Evolutionary conservation across 257 asterid species (phyloP), one percentile per base, ranked within the genome.

Genomic region (Scutellaria baicalensis): DNA sequence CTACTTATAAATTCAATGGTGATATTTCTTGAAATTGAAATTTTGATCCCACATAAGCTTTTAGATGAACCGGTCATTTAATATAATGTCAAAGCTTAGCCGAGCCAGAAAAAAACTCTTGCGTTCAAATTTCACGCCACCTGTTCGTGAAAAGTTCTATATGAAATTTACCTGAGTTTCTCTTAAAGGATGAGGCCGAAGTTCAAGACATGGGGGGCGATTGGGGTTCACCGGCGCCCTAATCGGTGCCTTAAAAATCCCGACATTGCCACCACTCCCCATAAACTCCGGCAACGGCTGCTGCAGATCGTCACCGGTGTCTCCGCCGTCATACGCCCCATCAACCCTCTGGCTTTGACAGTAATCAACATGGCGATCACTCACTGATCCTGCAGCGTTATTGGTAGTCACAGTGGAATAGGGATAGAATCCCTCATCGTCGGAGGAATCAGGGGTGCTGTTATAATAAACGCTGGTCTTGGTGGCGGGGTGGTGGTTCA

Each of bases 101-200:
- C 27, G 27, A 23, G 27, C 27, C 33, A 27, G 4, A 27, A 4
- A 27, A 27, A 27, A 27, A 4, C 4, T 27, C 33, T 7, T 5
- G 45, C 8, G 10, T 40, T 40, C 11, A 40, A 40, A 7, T 40
- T 10, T 8, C 45, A 40, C 45, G 10, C 45, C 12, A 40, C 45
- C 45, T 8, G 45, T 40, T 40, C 3, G 2, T 8, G 6, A 18
- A 50, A 50, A 50, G 23, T 23, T 16, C 17, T 20, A 13, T 6
- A 51, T 17, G 16, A 23, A 54, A 36, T 68, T 16, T 50, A 83
- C 95, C 91, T 88, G 95, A 63, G 93, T 86, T 81, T 88, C 95
- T 63, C 89, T 76, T 18, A 88, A 77, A n/a, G 95, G 95, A 55
- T 88, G 95, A 61, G 95, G 95, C 66, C 95, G 79, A 11, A 88